Evolutionary conservation across 108 stramenopile species (phyloP).

Genomic region (Cyclotella sp.): DNA sequence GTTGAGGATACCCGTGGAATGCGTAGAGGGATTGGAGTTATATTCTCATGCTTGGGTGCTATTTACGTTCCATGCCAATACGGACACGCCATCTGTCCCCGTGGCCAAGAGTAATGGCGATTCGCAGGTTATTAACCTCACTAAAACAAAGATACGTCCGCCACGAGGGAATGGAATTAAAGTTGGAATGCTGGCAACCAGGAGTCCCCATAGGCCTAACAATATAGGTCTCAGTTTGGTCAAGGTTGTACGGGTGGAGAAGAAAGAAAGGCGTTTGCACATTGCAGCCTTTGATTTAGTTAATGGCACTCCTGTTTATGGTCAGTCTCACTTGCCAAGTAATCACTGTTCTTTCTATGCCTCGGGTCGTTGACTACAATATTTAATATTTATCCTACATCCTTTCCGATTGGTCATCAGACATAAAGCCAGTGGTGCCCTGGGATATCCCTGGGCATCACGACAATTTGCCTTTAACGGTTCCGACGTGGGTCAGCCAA

Average conservation of each 20-base stretch:
- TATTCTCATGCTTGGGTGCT: constrained; percentile 94
- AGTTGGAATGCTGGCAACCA: constrained; percentile 92
- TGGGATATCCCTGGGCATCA: constrained; percentile 77
- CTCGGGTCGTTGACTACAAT: background rate
- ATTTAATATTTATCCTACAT: no score
- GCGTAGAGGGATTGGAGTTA: constrained; percentile 72
- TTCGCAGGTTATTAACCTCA: constrained; percentile 36
- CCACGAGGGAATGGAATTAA: constrained; percentile 79
- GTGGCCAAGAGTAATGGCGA: constrained; percentile 11
- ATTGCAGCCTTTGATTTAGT: constrained; percentile 86
- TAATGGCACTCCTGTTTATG: constrained; percentile 90
- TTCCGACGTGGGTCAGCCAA: constrained; percentile 75
- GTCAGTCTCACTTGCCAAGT: constrained; percentile 1
- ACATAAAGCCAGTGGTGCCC: constrained; percentile 93
- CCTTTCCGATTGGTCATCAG: no score
- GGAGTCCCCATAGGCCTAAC: constrained; percentile 97
- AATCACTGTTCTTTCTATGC: background rate
- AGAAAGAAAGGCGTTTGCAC: constrained; percentile 57
- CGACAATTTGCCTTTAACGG: constrained; percentile 35
- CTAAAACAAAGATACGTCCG: constrained; percentile 81
- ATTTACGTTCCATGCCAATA: constrained; percentile 97
- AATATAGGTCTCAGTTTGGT: constrained; percentile 91
- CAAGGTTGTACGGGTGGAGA: constrained; percentile 65
- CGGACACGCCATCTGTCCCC: constrained; percentile 58
- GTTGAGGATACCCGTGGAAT: constrained; percentile 65